Evolutionary conservation across 805 yeast genomes (phyloP).

Genomic region (Candida nitratophila): DNA sequence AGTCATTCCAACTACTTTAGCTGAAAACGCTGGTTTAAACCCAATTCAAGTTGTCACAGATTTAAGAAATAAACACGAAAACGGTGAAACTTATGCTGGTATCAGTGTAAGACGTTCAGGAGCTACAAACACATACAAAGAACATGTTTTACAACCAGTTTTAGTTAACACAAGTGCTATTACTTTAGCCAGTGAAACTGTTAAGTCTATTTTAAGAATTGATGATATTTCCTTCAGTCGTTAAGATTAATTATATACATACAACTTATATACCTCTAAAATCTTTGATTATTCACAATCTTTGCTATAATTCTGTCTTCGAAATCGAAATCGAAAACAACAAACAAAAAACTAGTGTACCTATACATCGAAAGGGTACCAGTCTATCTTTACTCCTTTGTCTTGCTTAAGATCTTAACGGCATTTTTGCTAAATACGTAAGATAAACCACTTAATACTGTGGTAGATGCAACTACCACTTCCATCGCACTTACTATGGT

Average conservation of each 20-base stretch:
- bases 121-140: conserved; percentile 83
- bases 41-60: conserved; percentile 90
- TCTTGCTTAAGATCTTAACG: conserved; percentile 39
- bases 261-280: background rate
- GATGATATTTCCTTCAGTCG: conserved; percentile 95
- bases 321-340: too few species aligned
- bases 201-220: conserved; percentile 89
- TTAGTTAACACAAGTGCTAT: conserved; percentile 92
- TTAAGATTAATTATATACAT: conserved; percentile 21
- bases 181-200: conserved; percentile 92
- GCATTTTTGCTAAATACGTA: conserved; percentile 69
- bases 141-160: conserved; percentile 94
- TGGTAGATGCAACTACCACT: conserved; percentile 59
- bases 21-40: conserved; percentile 92
- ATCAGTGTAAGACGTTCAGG: conserved; percentile 92
- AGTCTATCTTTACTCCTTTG: conserved; percentile 1
- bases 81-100: conserved; percentile 91
- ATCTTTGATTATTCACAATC: too few species aligned
- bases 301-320: too few species aligned
- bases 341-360: too few species aligned
- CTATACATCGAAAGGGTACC: too few species aligned
- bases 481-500: conserved; percentile 29
- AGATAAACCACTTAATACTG: conserved; percentile 70
- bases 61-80: conserved; percentile 82
- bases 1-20: conserved; percentile 87